Conservation (phyloP, 2,329 filamentous ascomycete species). For the Paraphoma sp. region DNA sequence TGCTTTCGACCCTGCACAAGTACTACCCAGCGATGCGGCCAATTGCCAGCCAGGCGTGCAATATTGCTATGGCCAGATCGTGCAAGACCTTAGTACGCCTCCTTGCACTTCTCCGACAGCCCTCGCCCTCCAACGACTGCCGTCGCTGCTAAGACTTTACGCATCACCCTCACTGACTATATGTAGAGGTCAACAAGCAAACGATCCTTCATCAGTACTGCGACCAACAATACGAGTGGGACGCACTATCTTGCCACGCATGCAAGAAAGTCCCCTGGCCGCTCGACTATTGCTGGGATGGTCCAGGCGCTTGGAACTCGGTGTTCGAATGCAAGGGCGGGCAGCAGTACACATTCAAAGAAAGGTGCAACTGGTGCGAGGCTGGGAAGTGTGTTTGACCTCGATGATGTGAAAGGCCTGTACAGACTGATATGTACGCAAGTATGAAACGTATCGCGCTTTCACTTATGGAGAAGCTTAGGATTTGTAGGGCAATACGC, state of each 20-base stretch:
- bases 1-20: neutral
- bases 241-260: slow-evolving; percentile 22
- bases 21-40: neutral
- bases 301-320: slow-evolving; percentile 17
- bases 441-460: too few relatives aligned
- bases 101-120: neutral
- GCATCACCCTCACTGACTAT: neutral
- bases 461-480: neutral
- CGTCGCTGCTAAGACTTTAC: too few relatives aligned
- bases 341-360: slow-evolving; percentile 9
- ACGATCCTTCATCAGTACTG: slow-evolving; percentile 25
- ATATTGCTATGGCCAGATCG: neutral
- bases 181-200: slow-evolving; percentile 17
- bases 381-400: slow-evolving; percentile 6
- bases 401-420: too few relatives aligned
- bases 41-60: slow-evolving; percentile 8
- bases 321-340: slow-evolving; percentile 18
- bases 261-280: slow-evolving; percentile 18
- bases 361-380: slow-evolving; percentile 14
- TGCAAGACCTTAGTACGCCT: neutral
- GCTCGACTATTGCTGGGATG: slow-evolving; percentile 17
- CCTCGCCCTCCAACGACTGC: too few relatives aligned
- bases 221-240: slow-evolving; percentile 15
- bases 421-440: too few relatives aligned
- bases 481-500: neutral